phyloP scores from a whole-genome alignment of 2,329 filamentous ascomycete species.

The Aspergillus fijiensis region DNA sequence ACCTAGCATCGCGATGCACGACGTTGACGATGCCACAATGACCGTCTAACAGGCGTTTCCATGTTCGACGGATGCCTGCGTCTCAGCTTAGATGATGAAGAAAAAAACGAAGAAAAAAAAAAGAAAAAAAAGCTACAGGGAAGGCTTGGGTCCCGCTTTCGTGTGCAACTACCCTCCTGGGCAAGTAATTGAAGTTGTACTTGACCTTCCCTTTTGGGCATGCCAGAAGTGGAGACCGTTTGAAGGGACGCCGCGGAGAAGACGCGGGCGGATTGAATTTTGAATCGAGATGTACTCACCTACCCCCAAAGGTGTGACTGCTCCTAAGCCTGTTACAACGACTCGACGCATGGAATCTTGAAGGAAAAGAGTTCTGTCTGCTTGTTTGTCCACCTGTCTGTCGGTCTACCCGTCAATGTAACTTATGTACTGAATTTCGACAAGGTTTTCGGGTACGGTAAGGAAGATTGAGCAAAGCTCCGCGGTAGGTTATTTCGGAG shows the following conservation, averaged over 20 bases:
- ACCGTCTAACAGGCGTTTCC: constrained; percentile 76
- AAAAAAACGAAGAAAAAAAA: neutral
- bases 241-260: constrained; percentile 3
- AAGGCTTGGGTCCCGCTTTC: neutral
- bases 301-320: constrained; percentile 79
- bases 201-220: constrained; percentile 35
- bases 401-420: neutral
- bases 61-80: constrained; percentile 68
- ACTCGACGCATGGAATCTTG: constrained; percentile 57
- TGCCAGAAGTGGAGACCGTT: constrained; percentile 27
- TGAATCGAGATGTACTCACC: constrained; percentile 46
- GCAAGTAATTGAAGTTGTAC: constrained; percentile 21
- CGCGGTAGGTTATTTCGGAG: too few relatives aligned
- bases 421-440: neutral
- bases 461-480: too few relatives aligned
- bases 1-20: constrained; percentile 60
- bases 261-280: neutral
- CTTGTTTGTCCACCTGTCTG: neutral
- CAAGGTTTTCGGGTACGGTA: too few relatives aligned
- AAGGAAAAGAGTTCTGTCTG: neutral
- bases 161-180: constrained; percentile 19
- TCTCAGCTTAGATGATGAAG: constrained; percentile 10
- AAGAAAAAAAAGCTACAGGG: neutral
- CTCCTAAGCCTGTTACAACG: constrained; percentile 79
- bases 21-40: constrained; percentile 79